Percentiles rank a stretch among this genome's conserved stretches.
phyloP scores from a whole-genome alignment of 2,329 filamentous ascomycete species.

The Beauveria bassiana region DNA sequence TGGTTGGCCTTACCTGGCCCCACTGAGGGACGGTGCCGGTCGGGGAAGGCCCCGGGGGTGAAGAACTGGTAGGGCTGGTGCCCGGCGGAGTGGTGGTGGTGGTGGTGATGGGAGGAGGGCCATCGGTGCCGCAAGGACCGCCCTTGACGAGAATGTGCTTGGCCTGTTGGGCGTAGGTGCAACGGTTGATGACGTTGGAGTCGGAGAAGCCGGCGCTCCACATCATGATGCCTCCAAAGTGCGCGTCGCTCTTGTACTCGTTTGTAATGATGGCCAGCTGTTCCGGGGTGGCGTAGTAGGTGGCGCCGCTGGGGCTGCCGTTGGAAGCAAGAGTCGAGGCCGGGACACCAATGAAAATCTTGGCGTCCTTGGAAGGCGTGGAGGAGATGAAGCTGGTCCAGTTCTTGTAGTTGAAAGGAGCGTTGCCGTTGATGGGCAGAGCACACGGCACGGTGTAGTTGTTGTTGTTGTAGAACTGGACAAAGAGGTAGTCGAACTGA shows the following conservation, averaged over 20 bases:
- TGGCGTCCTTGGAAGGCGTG: constrained; percentile 19
- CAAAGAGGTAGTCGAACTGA: constrained; percentile 34
- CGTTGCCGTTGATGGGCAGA: constrained; percentile 13
- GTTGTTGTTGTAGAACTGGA: constrained; percentile 43
- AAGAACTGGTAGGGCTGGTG: background rate
- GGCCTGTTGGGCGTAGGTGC: constrained; percentile 33
- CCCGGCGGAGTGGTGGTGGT: background rate
- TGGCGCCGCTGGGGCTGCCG: constrained; percentile 22
- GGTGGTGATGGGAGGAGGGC: constrained; percentile 4
- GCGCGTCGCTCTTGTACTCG: constrained; percentile 20
- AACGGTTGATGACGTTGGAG: constrained; percentile 24
- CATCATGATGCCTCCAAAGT: constrained; percentile 33
- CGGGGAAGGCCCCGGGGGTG: constrained; percentile 3
- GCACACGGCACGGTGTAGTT: constrained; percentile 24
- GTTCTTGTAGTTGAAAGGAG: constrained; percentile 17
- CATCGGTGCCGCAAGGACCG: constrained; percentile 8
- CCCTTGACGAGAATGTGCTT: constrained; percentile 25
- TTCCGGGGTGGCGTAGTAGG: constrained; percentile 27
- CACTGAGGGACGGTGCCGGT: constrained; percentile 5
- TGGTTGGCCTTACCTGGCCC: constrained; percentile 9
- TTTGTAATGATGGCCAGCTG: constrained; percentile 23
- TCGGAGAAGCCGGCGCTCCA: constrained; percentile 35
- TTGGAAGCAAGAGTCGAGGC: constrained; percentile 27
- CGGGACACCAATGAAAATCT: constrained; percentile 24
- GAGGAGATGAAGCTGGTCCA: constrained; percentile 20